Evolutionary conservation across 148 eudicot species (phyloP).

Genomic region (Camellia granthamiana): DNA sequence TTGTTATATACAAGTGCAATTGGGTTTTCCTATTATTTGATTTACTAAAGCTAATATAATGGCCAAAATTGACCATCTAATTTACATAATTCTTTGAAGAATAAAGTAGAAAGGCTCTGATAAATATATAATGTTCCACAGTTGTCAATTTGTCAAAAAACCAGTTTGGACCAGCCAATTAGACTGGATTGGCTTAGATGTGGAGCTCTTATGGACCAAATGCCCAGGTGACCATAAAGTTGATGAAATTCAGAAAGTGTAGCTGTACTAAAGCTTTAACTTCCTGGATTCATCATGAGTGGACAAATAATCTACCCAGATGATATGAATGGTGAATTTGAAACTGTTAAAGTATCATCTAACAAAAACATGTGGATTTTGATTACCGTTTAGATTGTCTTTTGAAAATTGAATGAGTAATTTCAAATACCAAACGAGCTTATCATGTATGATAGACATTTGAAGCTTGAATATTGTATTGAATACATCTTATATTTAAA

Average conservation of each 20-base stretch:
- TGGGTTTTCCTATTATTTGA: not conserved
- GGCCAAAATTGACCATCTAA: not conserved
- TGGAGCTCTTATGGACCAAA: constrained; percentile 5
- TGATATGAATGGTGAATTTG: constrained; percentile 6
- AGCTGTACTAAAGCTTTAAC: not conserved
- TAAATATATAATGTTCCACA: not conserved
- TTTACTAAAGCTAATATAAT: not conserved
- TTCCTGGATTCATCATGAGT: not conserved
- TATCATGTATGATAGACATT: no score
- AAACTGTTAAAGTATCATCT: not conserved
- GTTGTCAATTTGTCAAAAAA: no score
- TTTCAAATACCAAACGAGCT: no score
- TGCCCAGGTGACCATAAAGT: not conserved
- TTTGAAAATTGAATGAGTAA: no score
- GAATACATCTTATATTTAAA: no score
- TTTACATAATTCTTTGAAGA: not conserved
- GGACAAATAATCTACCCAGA: no score
- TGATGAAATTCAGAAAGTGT: constrained; percentile 4
- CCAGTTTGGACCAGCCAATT: constrained; percentile 3
- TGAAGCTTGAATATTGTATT: no score
- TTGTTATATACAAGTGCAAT: not conserved
- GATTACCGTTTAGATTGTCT: not conserved
- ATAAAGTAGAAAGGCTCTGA: constrained; percentile 1
- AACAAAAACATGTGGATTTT: not conserved
- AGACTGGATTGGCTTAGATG: not conserved